A percentile compares a stretch with the other conserved stretches of the same genome.
These are phyloP conservation scores for Cyclostephanos tholiformis DNA, from an alignment of 108 stramenopile species.

Conservation along the genomic window DNA sequence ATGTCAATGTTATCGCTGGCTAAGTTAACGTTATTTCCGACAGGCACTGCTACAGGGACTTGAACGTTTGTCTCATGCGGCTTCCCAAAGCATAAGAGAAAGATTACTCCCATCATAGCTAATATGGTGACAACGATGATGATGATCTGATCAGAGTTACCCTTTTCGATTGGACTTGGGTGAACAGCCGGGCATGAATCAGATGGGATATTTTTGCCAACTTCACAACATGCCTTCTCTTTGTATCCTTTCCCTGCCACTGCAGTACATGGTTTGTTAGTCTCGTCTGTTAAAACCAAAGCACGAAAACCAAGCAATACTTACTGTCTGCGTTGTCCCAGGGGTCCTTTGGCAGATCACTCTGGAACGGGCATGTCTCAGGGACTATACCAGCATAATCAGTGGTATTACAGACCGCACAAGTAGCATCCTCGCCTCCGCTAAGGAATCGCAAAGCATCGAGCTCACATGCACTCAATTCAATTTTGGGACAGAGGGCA, in stretches of 20 bases:
- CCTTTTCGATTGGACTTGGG: too few relatives aligned
- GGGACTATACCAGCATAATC: conserved; percentile 22
- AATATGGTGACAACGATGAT: too few relatives aligned
- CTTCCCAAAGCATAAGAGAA: too few relatives aligned
- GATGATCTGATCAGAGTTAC: too few relatives aligned
- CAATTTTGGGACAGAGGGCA: conserved; percentile 35
- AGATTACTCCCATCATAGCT: too few relatives aligned
- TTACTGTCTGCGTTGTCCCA: conserved; percentile 39
- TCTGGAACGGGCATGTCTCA: conserved; percentile 15
- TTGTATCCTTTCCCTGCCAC: conserved; percentile 7
- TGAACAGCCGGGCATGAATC: too few relatives aligned
- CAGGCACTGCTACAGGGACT: too few relatives aligned
- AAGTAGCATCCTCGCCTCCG: conserved; percentile 33
- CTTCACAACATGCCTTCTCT: not conserved
- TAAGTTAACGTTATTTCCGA: too few relatives aligned
- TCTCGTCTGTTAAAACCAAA: not conserved
- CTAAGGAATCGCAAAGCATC: conserved; percentile 39
- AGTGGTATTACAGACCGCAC: conserved; percentile 31
- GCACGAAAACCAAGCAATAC: not conserved
- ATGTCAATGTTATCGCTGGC: too few relatives aligned
- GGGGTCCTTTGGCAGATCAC: conserved; percentile 24
- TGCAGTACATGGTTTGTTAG: not conserved
- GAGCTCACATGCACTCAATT: conserved; percentile 29
- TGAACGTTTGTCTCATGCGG: too few relatives aligned
- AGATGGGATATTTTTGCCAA: too few relatives aligned